Percentiles rank a stretch among this genome's conserved stretches.
Evolutionary conservation across 345 rosid genomes (phyloP).

Genomic region (Lepidium didymum): DNA sequence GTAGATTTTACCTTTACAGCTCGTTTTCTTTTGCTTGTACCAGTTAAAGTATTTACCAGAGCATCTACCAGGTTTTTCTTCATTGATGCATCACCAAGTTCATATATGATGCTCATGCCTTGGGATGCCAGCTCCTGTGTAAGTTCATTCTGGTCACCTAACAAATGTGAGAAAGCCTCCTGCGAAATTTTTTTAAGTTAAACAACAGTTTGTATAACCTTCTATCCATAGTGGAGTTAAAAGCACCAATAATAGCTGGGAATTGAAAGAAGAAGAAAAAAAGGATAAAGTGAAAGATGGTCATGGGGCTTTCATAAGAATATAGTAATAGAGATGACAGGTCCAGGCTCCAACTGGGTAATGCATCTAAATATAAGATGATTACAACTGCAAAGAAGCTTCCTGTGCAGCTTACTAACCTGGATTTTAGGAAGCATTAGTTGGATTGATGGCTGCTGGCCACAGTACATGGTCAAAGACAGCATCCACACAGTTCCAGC

Average conservation of each 20-base stretch:
- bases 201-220: constrained; percentile 12
- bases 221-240: neutral
- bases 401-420: constrained; percentile 39
- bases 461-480: constrained; percentile 89
- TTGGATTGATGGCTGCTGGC: constrained; percentile 76
- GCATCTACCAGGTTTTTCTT: constrained; percentile 82
- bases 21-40: constrained; percentile 94
- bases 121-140: constrained; percentile 97
- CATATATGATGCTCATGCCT: constrained; percentile 97
- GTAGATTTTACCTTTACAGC: constrained; percentile 68
- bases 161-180: constrained; percentile 91
- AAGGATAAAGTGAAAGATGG: neutral
- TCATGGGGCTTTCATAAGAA: neutral
- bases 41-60: constrained; percentile 77
- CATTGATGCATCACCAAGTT: constrained; percentile 87
- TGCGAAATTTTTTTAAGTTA: constrained; percentile 30
- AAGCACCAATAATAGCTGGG: no score
- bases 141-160: constrained; percentile 93
- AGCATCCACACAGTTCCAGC: constrained; percentile 95
- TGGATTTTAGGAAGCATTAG: constrained; percentile 91
- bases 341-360: neutral
- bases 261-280: neutral
- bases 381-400: neutral
- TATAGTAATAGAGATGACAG: neutral
- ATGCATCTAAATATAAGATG: no score